Conservation (phyloP, 1,139 yeast genomes). For the Groenewaldozyma auringiensis region DNA sequence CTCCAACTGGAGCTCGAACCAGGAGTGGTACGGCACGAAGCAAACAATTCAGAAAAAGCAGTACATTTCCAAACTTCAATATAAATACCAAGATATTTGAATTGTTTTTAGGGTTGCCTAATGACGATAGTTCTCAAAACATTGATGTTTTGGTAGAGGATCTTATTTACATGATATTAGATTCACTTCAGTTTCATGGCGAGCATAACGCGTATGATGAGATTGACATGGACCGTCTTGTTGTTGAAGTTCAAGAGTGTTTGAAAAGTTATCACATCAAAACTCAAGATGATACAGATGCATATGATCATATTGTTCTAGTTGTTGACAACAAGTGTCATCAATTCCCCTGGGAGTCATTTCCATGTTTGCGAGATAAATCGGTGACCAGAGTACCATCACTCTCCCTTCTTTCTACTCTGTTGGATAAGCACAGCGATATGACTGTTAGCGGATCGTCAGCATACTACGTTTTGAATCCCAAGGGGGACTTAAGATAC, state of each 20-base stretch:
- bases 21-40: neutral
- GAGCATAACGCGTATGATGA: constrained; percentile 58
- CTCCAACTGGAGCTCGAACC: constrained; percentile 9
- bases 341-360: constrained; percentile 82
- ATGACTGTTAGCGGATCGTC: constrained; percentile 19
- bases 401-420: constrained; percentile 39
- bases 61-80: constrained; percentile 24
- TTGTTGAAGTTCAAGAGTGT: constrained; percentile 43
- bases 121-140: constrained; percentile 19
- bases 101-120: constrained; percentile 45
- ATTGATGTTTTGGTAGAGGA: constrained; percentile 48
- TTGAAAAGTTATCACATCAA: constrained; percentile 30
- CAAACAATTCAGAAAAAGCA: no score
- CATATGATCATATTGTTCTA: constrained; percentile 52
- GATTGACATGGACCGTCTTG: constrained; percentile 46
- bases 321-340: constrained; percentile 60
- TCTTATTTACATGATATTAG: constrained; percentile 53
- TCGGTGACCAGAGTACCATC: constrained; percentile 79
- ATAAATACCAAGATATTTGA: constrained; percentile 46
- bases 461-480: constrained; percentile 63
- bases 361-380: constrained; percentile 44
- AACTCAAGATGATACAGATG: constrained; percentile 9
- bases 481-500: constrained; percentile 64
- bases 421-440: constrained; percentile 20
- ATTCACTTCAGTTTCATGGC: constrained; percentile 54